Base-by-base conservation (phyloP, 225 moss, liverwort and hornwort species). In the Thuidium tamariscinum region DNA sequence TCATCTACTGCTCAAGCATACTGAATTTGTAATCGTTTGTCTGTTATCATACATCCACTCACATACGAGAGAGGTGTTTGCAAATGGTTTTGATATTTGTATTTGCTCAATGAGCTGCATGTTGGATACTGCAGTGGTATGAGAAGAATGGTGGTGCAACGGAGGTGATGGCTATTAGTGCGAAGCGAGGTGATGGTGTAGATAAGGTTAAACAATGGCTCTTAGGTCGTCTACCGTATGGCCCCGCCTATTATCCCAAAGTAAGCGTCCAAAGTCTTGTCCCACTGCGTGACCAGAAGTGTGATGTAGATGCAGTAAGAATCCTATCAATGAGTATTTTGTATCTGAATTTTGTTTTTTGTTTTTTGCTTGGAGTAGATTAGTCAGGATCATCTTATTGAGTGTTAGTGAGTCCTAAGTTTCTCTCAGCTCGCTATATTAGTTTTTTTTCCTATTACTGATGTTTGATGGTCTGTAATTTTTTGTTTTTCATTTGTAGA, bases 161-260 rank as follows among this genome's bases (percentile, higher is more conserved):
- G 84, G 92, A 89, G 86, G 95, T 97, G 55, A 87, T 97, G 68
- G 91, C 97, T 71, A 91, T 92, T 42, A 97, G 97, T 91, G 97
- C 97, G 55, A 97, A 95, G 88, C 92, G 90, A 88, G 97, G 97
- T 65, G 90, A 88, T 74, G 96, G 95, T 69, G 93, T 97, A 81
- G 93, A 95, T 87, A 86, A 79, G 29, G 82, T 97, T 26, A 97
- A 94, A 87, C 87, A 83, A 83, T 97, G 97, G 97, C 89, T 94
- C 49, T 90, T 97, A 81, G 90, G 85, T 37, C 93, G 90, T 48
- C 91, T 97, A 62, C 97, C 96, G 19, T 91, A 89, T 84, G 97
- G 97, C 49, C 97, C 97, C 81, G 88, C 96, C 56, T 97, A 95
- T 86, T 97, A 94, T 86, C 95, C 96, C 32, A 96, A 96, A 93